Conservation (phyloP, 768 basidiomycete genomes). For the Cubamyces sp. region DNA sequence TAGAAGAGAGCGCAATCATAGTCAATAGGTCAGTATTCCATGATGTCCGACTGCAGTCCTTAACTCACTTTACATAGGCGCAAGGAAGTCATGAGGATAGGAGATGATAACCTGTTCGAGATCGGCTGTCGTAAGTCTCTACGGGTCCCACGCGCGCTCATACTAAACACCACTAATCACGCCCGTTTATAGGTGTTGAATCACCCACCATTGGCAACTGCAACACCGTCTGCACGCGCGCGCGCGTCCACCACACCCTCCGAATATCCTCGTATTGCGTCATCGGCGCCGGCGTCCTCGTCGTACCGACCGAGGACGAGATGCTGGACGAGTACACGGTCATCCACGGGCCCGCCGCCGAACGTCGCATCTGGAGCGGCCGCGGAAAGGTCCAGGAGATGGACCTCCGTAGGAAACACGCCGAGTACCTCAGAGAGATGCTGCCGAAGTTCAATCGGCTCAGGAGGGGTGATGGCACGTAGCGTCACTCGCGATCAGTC, state of each 20-base stretch:
- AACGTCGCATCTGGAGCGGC: conserved; percentile 84
- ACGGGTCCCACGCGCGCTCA: no score
- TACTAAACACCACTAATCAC: neutral
- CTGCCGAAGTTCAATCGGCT: conserved; percentile 86
- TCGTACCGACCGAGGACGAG: conserved; percentile 81
- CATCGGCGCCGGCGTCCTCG: conserved; percentile 78
- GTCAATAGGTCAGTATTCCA: conserved; percentile 69
- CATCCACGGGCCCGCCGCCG: conserved; percentile 76
- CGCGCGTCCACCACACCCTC: conserved; percentile 83
- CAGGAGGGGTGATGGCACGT: conserved; percentile 31
- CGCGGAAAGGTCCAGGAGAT: conserved; percentile 82
- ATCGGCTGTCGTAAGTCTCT: conserved; percentile 82
- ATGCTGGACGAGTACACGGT: conserved; percentile 81
- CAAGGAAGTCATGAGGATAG: conserved; percentile 91
- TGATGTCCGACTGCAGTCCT: neutral
- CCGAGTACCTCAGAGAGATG: conserved; percentile 92
- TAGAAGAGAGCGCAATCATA: conserved; percentile 90
- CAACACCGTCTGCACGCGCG: conserved; percentile 86
- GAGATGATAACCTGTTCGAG: conserved; percentile 93
- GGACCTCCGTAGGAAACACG: conserved; percentile 84
- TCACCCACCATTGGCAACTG: conserved; percentile 79
- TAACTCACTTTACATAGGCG: conserved; percentile 41
- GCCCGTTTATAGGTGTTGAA: conserved; percentile 69
- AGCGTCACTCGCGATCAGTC: neutral
- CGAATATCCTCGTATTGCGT: conserved; percentile 80